Evolutionary conservation across 176 grass and related monocot genomes (phyloP), one percentile per base, ranked within the genome.

Genomic region (Oryza nivara): DNA sequence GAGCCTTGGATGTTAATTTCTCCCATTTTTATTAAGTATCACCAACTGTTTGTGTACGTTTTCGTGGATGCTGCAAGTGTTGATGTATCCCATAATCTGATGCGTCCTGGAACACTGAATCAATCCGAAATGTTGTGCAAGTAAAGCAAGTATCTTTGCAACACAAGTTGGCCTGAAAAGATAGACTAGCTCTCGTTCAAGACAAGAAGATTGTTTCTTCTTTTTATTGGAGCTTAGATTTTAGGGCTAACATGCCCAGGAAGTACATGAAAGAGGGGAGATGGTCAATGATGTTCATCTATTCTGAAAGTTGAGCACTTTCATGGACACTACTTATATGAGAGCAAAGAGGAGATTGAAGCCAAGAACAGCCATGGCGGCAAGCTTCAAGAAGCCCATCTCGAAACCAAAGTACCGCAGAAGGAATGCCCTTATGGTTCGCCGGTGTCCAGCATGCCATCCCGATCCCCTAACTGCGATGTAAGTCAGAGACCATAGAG

Each of bases 271-370:
- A 14, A 34, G 38, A 5, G 46, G 14, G 54, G 16, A 46, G 16
- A 0, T 76, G 16, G 15, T 56, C 25, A 11, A 58, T 76, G 9
- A n/a, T 68, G 12, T 65, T 88, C 68, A 89, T 70, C 84, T 86
- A 60, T 49, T 87, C 47, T 89, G 91, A 65, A 87, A 92, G 70
- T 89, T 92, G 65, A 92, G 45, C 34, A 83, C 80, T 34, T 81
- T 88, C 17, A 89, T 63, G 25, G 73, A 89, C 71, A 84, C 81
- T 77, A 80, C 80, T 72, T 7, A 40, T 84, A 92, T 56, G 87
- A 41, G 28, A 36, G 75, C 38, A 40, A 40, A 40, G 6, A 40
- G 38, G 38, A 40, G 38, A 40, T 38, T 40, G 38, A 40, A 40
- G 38, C 38, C 5, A 40, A 40, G 38, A 40, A 40, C 38, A 40